Evolutionary conservation across 306 rosid genomes (phyloP).

Genomic region (Vigna hirtella): DNA sequence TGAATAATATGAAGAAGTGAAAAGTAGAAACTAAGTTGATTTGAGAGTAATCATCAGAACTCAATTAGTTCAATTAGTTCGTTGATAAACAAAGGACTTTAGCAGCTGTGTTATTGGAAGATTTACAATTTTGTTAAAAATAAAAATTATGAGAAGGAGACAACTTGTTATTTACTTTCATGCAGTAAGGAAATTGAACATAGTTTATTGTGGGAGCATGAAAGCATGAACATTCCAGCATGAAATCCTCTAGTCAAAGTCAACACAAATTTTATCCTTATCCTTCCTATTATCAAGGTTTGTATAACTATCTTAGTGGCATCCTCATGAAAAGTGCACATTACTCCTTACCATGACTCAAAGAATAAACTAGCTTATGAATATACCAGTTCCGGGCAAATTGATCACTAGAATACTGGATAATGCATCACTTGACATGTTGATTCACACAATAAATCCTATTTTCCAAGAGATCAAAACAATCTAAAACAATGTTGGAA

Average conservation of each 20-base stretch:
- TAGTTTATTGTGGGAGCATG: conserved; percentile 7
- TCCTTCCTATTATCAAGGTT: neutral
- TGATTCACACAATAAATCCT: neutral
- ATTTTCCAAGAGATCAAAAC: neutral
- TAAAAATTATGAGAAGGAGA: neutral
- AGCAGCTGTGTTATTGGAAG: too few species aligned
- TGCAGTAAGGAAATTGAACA: conserved; percentile 2
- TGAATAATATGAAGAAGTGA: too few species aligned
- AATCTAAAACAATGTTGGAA: neutral
- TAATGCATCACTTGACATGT: neutral
- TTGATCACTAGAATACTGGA: conserved; percentile 6
- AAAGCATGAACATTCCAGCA: neutral
- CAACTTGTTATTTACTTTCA: neutral
- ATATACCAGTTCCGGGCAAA: neutral
- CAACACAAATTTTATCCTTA: conserved; percentile 8
- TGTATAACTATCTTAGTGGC: neutral
- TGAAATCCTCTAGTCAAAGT: neutral
- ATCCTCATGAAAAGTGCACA: neutral
- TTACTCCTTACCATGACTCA: neutral
- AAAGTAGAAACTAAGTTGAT: too few species aligned
- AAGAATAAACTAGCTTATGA: neutral
- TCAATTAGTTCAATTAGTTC: too few species aligned
- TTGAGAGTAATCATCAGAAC: too few species aligned
- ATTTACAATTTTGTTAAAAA: too few species aligned
- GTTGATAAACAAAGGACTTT: too few species aligned